Evolutionary conservation across 306 rosid genomes (phyloP).

Genomic region (Luffa aegyptiaca): DNA sequence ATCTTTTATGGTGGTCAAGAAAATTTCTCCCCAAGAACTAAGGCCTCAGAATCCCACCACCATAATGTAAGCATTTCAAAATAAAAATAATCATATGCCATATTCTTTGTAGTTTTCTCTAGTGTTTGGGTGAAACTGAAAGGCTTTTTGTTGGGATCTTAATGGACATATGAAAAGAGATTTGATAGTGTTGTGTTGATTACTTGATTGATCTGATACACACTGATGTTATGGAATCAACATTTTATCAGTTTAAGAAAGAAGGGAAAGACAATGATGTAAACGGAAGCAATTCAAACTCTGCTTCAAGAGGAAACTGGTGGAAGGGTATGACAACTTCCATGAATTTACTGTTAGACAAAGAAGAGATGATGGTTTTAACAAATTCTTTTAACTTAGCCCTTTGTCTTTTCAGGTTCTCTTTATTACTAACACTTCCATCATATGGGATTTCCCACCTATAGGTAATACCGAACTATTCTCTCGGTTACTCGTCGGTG

Average conservation of each 20-base stretch:
- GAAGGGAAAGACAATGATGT: slow-evolving; percentile 42
- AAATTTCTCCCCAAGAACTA: slow-evolving; percentile 47
- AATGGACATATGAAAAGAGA: neutral
- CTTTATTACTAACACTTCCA: slow-evolving; percentile 52
- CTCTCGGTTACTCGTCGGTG: neutral
- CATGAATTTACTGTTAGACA: neutral
- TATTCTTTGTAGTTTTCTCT: neutral
- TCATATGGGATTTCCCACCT: neutral
- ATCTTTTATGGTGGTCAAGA: slow-evolving; percentile 89
- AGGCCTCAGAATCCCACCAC: slow-evolving; percentile 49
- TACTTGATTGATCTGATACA: neutral
- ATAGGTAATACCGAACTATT: neutral
- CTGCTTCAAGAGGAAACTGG: slow-evolving; percentile 83
- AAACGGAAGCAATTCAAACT: slow-evolving; percentile 38
- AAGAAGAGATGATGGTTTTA: neutral
- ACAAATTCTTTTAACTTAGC: neutral
- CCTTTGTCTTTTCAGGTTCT: slow-evolving; percentile 45
- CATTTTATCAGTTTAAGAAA: slow-evolving; percentile 39
- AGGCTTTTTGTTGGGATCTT: neutral
- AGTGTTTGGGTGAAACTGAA: neutral
- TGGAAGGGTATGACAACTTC: slow-evolving; percentile 67
- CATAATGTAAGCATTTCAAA: slow-evolving; percentile 29
- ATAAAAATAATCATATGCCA: neutral
- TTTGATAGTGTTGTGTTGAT: neutral
- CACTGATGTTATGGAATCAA: neutral